phyloP scores from a whole-genome alignment of 108 stramenopile species.

The Hondaea fermentalgiana region DNA sequence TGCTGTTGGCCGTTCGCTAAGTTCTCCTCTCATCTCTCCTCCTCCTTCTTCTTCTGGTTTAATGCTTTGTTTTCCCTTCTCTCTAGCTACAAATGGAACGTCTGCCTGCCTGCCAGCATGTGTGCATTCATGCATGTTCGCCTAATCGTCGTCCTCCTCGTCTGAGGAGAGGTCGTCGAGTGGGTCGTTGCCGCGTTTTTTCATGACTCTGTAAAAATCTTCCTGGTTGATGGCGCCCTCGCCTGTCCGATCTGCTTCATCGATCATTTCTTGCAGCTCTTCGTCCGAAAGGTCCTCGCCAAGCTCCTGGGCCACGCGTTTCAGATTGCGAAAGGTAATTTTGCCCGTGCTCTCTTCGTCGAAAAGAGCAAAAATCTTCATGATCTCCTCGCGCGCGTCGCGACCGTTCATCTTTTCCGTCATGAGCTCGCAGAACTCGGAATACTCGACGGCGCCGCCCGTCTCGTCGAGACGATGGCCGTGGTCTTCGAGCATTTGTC shows the following conservation, averaged over 20 bases:
- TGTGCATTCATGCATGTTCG: not conserved
- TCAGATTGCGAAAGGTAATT: conserved; percentile 72
- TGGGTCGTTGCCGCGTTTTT: conserved; percentile 47
- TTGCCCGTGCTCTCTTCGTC: conserved; percentile 78
- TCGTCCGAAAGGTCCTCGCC: conserved; percentile 78
- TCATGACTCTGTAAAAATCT: conserved; percentile 77
- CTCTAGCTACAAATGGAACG: no score
- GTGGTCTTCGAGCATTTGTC: conserved; percentile 69
- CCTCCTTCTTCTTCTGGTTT: not conserved
- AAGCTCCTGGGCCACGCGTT: conserved; percentile 74
- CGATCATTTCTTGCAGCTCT: conserved; percentile 79
- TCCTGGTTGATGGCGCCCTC: conserved; percentile 64
- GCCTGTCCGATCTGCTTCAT: conserved; percentile 61
- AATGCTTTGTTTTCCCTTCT: no score
- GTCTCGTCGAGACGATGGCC: conserved; percentile 17
- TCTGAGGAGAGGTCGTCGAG: not conserved
- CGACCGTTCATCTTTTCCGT: conserved; percentile 56
- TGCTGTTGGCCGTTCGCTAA: not conserved
- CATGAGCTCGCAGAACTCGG: conserved; percentile 68
- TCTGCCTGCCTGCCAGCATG: no score
- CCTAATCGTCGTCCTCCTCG: not conserved
- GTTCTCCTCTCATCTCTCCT: not conserved
- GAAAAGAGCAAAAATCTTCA: conserved; percentile 73
- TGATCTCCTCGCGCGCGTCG: conserved; percentile 66
- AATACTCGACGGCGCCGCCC: conserved; percentile 67